Percentiles rank a stretch among this genome's conserved stretches.
phyloP scores from a whole-genome alignment of 1,284 basidiomycete species.

The Cryptococcus amylolentus region DNA sequence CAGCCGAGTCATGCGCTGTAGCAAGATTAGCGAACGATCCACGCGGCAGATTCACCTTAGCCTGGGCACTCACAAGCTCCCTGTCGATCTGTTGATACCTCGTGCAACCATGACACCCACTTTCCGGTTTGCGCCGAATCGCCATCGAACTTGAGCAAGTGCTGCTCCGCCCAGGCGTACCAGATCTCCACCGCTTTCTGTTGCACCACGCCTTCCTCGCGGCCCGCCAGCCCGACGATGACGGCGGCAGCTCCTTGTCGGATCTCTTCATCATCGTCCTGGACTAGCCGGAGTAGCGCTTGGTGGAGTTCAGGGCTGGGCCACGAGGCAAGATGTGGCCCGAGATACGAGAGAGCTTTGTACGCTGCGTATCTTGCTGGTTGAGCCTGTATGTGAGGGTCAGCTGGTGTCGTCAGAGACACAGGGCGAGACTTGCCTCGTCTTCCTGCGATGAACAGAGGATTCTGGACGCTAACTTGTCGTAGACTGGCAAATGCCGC shows the following conservation, averaged over 20 bases:
- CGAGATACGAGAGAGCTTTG: conserved; percentile 19
- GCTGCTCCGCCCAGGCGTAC: conserved; percentile 28
- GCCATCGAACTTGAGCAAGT: neutral
- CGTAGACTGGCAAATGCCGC: neutral
- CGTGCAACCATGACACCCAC: conserved; percentile 31
- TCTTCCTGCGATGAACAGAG: conserved; percentile 17
- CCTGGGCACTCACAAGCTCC: conserved; percentile 20
- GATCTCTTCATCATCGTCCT: conserved; percentile 46
- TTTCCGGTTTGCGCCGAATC: neutral
- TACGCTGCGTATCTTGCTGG: conserved; percentile 28
- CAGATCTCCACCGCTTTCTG: conserved; percentile 27
- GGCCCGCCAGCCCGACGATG: conserved; percentile 20
- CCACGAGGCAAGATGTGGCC: conserved; percentile 10
- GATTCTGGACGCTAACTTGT: neutral
- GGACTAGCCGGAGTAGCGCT: conserved; percentile 29
- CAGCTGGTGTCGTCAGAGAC: neutral
- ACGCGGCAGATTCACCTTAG: neutral
- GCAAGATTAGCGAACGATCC: too few relatives aligned
- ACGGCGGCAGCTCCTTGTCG: conserved; percentile 27
- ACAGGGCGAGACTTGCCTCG: conserved; percentile 9
- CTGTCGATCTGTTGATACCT: conserved; percentile 6
- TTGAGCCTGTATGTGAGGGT: conserved; percentile 23
- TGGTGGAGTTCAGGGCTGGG: conserved; percentile 14
- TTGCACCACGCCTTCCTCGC: conserved; percentile 17
- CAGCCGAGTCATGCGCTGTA: neutral